Percentiles rank a stretch among this genome's conserved stretches.
These are phyloP conservation scores for Amyloporia xantha DNA, from an alignment of 768 basidiomycete genomes.

Conservation along the genomic window DNA sequence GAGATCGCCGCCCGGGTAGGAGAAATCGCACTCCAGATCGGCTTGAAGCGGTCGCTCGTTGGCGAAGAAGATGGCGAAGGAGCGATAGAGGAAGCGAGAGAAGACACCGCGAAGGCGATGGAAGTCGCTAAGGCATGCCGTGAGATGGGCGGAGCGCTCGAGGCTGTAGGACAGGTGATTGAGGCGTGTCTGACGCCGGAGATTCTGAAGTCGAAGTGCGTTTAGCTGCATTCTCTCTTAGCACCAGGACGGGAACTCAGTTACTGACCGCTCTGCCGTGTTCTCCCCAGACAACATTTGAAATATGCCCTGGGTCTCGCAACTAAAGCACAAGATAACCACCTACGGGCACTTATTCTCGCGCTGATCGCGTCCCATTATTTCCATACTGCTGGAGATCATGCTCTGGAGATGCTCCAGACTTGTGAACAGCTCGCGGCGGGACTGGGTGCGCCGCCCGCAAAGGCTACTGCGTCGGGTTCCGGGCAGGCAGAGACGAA, in stretches of 20 bases:
- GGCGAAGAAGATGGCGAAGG: constrained; percentile 17
- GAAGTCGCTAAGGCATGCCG: constrained; percentile 38
- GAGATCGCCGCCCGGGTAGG: constrained; percentile 45
- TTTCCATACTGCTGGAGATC: constrained; percentile 60
- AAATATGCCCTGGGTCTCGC: constrained; percentile 54
- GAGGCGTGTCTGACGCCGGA: constrained; percentile 44
- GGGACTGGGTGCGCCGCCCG: constrained; percentile 51
- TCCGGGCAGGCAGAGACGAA: constrained; percentile 8
- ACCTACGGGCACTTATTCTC: constrained; percentile 64
- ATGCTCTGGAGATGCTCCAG: constrained; percentile 58
- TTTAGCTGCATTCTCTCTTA: too few species aligned
- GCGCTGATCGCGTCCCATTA: constrained; percentile 67
- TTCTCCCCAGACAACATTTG: constrained; percentile 41
- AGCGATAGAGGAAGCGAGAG: constrained; percentile 16
- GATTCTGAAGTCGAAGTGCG: constrained; percentile 58
- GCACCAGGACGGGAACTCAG: too few species aligned
- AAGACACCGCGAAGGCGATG: constrained; percentile 21
- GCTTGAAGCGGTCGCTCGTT: constrained; percentile 24
- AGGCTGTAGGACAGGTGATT: constrained; percentile 49
- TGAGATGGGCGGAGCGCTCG: constrained; percentile 46
- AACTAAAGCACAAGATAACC: constrained; percentile 57
- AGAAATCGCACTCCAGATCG: constrained; percentile 44
- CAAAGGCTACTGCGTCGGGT: constrained; percentile 15
- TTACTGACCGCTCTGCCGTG: not conserved
- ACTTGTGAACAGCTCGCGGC: constrained; percentile 67